phyloP scores from a whole-genome alignment of 805 yeast species.

The Saturnispora kantuleensis region DNA sequence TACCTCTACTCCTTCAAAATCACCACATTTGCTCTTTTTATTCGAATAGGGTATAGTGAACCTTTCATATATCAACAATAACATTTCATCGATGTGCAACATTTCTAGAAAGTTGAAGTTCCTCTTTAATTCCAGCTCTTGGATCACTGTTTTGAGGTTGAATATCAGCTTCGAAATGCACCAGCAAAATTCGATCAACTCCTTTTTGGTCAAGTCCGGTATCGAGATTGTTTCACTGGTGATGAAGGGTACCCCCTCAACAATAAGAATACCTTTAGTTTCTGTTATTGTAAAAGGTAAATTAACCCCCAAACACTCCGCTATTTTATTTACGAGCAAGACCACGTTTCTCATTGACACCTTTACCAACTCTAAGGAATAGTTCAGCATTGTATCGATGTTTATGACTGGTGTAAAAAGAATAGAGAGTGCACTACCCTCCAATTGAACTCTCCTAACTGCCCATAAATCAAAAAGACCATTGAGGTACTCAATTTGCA shows the following conservation, averaged over 20 bases:
- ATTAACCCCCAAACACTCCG: slow-evolving; percentile 13
- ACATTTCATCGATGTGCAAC: no score
- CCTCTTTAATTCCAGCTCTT: not conserved
- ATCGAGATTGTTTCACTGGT: not conserved
- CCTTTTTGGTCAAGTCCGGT: not conserved
- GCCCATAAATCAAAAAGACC: slow-evolving; percentile 1
- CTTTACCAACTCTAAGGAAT: slow-evolving; percentile 16
- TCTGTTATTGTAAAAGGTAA: slow-evolving; percentile 18
- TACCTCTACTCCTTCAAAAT: no score
- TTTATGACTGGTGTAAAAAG: slow-evolving; percentile 23
- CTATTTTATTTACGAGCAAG: slow-evolving; percentile 12
- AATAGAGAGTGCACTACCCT: slow-evolving; percentile 8
- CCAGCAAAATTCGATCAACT: slow-evolving; percentile 2
- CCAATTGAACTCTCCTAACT: not conserved
- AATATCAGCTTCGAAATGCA: slow-evolving; percentile 6
- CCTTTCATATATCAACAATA: no score
- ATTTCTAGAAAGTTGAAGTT: not conserved
- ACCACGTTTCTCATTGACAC: slow-evolving; percentile 17
- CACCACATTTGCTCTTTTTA: no score
- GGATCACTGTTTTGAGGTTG: slow-evolving; percentile 2
- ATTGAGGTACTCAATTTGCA: not conserved
- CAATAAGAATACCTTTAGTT: not conserved
- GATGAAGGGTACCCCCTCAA: slow-evolving; percentile 2
- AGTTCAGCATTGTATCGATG: slow-evolving; percentile 13
- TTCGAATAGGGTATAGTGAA: no score